These are phyloP conservation scores for Neckera pumila DNA, from an alignment of 225 moss, liverwort and hornwort species.

Conservation along the genomic window DNA sequence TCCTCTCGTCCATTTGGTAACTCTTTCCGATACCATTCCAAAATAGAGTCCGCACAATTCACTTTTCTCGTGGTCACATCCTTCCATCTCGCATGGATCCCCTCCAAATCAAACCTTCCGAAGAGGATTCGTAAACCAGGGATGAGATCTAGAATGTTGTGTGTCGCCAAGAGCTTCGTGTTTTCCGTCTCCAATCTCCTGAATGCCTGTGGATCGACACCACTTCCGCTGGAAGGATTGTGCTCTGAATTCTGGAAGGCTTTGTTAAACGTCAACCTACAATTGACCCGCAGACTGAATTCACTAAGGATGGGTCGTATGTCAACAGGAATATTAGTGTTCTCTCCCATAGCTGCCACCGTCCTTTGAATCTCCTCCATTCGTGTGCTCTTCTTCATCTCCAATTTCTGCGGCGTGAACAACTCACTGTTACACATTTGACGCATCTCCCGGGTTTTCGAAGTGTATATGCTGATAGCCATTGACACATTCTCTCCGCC, in stretches of 20 bases:
- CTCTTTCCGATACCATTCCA: neutral
- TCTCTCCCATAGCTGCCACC: neutral
- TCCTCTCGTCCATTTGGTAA: neutral
- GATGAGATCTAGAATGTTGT: neutral
- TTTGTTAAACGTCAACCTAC: neutral
- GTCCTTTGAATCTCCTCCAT: neutral
- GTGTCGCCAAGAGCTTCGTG: neutral
- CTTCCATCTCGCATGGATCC: constrained; percentile 2
- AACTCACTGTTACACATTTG: neutral
- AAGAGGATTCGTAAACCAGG: neutral
- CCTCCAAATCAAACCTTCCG: neutral
- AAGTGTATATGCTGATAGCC: neutral
- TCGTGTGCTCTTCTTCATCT: neutral
- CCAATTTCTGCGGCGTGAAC: constrained; percentile 1
- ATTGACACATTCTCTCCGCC: neutral
- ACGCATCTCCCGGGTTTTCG: neutral
- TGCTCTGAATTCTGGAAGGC: neutral
- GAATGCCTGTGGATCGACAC: neutral
- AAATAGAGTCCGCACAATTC: neutral
- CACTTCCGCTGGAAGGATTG: neutral
- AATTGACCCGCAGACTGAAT: neutral
- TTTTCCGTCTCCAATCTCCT: neutral
- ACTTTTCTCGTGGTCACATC: neutral
- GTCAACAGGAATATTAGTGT: neutral
- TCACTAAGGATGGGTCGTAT: neutral